Conservation (phyloP, 306 rosid species). For the Sesbania bispinosa region DNA sequence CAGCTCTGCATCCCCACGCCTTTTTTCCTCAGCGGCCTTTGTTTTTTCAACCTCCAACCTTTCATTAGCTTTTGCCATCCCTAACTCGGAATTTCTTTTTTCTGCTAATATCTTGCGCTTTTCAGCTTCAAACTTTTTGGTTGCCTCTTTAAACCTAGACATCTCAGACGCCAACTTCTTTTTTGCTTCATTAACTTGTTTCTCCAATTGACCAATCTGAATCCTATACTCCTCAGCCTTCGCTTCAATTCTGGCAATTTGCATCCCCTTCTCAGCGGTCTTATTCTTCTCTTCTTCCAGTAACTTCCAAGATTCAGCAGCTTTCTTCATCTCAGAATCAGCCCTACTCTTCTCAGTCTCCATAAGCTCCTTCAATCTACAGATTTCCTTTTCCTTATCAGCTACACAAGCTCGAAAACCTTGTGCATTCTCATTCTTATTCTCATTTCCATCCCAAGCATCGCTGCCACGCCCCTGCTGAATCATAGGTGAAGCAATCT, state of each 20-base stretch:
- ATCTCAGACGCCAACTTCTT: slow-evolving; percentile 45
- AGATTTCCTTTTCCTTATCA: slow-evolving; percentile 48
- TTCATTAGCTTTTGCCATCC: slow-evolving; percentile 47
- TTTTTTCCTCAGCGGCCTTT: slow-evolving; percentile 43
- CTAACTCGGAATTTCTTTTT: slow-evolving; percentile 44
- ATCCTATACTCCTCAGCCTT: slow-evolving; percentile 45
- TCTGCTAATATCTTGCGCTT: slow-evolving; percentile 47
- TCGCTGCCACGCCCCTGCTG: slow-evolving; percentile 24
- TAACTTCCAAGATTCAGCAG: slow-evolving; percentile 43
- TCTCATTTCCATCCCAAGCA: slow-evolving; percentile 30
- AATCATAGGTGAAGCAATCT: slow-evolving; percentile 31
- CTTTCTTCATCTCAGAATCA: slow-evolving; percentile 51
- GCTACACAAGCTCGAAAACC: slow-evolving; percentile 42
- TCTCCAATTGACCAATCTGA: slow-evolving; percentile 45
- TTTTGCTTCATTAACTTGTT: slow-evolving; percentile 50
- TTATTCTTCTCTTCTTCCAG: slow-evolving; percentile 48
- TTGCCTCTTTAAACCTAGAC: slow-evolving; percentile 41
- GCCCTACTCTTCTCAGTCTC: slow-evolving; percentile 56
- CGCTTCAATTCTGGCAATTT: slow-evolving; percentile 40
- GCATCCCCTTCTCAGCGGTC: slow-evolving; percentile 36
- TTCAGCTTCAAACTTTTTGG: slow-evolving; percentile 49
- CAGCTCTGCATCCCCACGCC: slow-evolving; percentile 38
- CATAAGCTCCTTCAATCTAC: slow-evolving; percentile 46
- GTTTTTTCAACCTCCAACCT: slow-evolving; percentile 47
- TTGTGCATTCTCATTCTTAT: slow-evolving; percentile 22